Evolutionary conservation across 164 flowering plant species (phyloP).

Genomic region (Nymphaea colorata): DNA sequence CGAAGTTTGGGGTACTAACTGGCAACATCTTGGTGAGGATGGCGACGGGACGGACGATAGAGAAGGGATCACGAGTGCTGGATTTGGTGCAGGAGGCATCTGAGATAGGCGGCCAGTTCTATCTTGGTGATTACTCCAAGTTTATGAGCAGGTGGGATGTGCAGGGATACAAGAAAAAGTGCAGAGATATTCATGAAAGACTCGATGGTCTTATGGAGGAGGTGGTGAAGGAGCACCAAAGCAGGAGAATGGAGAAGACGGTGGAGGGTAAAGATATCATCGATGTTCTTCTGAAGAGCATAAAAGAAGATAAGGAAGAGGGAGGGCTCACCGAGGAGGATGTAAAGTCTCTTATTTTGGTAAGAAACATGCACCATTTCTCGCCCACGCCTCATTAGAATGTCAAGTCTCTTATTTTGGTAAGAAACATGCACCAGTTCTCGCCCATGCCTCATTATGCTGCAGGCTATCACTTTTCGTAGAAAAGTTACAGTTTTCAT

Average conservation of each 20-base stretch:
- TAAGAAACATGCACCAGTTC: slow-evolving; percentile 4
- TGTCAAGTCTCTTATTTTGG: slow-evolving; percentile 53
- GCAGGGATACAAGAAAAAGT: slow-evolving; percentile 32
- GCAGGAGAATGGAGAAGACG: slow-evolving; percentile 7
- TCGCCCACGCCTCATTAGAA: too few relatives aligned
- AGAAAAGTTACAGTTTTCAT: too few relatives aligned
- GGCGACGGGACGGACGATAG: slow-evolving; percentile 25
- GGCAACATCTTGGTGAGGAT: slow-evolving; percentile 40
- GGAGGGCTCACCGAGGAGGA: slow-evolving; percentile 31
- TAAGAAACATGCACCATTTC: too few relatives aligned
- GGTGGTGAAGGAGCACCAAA: slow-evolving; percentile 22
- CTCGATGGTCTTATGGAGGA: slow-evolving; percentile 38
- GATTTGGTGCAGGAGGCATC: slow-evolving; percentile 24
- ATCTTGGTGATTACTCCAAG: slow-evolving; percentile 37
- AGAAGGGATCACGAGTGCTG: slow-evolving; percentile 21
- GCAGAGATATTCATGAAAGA: slow-evolving; percentile 16
- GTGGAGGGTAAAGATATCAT: slow-evolving; percentile 27
- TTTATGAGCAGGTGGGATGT: slow-evolving; percentile 31
- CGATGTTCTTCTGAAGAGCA: slow-evolving; percentile 33
- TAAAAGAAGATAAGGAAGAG: slow-evolving; percentile 29
- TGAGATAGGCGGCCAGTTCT: slow-evolving; percentile 31
- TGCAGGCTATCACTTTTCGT: too few relatives aligned
- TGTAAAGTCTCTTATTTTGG: slow-evolving; percentile 53
- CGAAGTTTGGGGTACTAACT: slow-evolving; percentile 24
- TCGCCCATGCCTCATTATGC: not conserved